Conservation (phyloP, 352 stramenopile genomes). For the Elongisporangium prolatum region DNA sequence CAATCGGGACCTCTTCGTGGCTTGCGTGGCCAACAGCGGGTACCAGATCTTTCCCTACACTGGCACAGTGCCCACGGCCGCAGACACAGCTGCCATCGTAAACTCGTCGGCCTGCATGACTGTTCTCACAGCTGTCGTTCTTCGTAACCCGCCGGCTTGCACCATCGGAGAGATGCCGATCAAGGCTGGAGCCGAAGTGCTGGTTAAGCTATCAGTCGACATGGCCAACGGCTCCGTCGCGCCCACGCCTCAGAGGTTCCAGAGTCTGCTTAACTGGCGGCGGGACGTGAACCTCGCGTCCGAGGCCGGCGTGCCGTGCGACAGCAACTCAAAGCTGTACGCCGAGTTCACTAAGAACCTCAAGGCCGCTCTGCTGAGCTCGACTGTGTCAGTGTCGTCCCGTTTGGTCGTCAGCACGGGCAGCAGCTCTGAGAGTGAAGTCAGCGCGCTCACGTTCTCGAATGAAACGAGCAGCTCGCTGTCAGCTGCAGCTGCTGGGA, state of each 20-base stretch:
- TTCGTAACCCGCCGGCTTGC: constrained; percentile 37
- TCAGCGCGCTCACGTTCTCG: not conserved
- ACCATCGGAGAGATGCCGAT: constrained; percentile 45
- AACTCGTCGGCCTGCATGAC: constrained; percentile 32
- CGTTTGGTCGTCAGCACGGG: not conserved
- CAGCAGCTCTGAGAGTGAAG: not conserved
- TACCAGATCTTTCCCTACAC: constrained; percentile 65
- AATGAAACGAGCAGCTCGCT: not conserved
- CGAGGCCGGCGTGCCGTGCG: constrained; percentile 29
- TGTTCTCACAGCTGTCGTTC: constrained; percentile 43
- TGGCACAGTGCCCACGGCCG: constrained; percentile 32
- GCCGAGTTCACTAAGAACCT: constrained; percentile 39
- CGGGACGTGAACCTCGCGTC: constrained; percentile 46
- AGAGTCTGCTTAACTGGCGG: constrained; percentile 39
- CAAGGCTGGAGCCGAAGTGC: constrained; percentile 45
- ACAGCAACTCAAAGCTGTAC: constrained; percentile 41
- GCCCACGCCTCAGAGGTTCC: constrained; percentile 32
- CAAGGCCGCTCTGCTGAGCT: constrained; percentile 19
- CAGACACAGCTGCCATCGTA: constrained; percentile 29
- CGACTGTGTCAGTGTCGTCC: constrained; percentile 8
- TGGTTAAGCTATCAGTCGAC: constrained; percentile 54
- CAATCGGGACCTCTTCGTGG: constrained; percentile 46
- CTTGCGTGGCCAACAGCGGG: constrained; percentile 33
- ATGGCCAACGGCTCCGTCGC: constrained; percentile 13
- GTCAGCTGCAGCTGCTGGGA: not conserved